phyloP scores from a whole-genome alignment of 202 grass and related monocot species.

The Musa balbisiana region DNA sequence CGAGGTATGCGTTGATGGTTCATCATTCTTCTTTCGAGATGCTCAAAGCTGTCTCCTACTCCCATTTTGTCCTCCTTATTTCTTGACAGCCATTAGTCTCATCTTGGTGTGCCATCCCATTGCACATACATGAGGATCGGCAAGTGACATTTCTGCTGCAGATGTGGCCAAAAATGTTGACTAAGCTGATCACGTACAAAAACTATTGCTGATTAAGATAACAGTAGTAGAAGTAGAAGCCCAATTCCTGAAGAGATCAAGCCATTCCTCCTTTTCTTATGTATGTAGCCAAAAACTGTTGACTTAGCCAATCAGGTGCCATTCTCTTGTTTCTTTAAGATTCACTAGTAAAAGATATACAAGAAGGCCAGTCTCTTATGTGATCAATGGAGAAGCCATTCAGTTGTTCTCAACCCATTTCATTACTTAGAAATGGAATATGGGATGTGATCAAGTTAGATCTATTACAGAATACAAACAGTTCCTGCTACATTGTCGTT shows the following conservation, averaged over 20 bases:
- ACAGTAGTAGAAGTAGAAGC: no score
- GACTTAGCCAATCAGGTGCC: no score
- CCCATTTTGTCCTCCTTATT: not conserved
- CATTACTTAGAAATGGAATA: not conserved
- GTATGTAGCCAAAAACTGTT: no score
- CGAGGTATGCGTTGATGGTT: not conserved
- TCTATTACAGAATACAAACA: not conserved
- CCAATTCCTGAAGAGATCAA: no score
- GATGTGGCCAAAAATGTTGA: not conserved
- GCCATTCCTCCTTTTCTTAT: no score
- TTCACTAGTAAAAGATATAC: not conserved
- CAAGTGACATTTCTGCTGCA: not conserved
- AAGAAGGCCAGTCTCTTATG: no score
- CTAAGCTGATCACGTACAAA: no score
- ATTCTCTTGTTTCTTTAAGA: not conserved
- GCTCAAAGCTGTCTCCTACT: not conserved
- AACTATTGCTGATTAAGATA: no score
- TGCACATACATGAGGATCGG: not conserved
- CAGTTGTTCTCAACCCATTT: not conserved
- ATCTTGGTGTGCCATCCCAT: not conserved
- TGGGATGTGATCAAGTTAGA: not conserved
- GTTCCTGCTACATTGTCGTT: no score
- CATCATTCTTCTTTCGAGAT: not conserved
- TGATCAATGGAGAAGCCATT: not conserved
- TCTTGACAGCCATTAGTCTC: not conserved